Base-by-base conservation (phyloP, 805 yeast species). In the Wickerhamiella domercqiae region DNA sequence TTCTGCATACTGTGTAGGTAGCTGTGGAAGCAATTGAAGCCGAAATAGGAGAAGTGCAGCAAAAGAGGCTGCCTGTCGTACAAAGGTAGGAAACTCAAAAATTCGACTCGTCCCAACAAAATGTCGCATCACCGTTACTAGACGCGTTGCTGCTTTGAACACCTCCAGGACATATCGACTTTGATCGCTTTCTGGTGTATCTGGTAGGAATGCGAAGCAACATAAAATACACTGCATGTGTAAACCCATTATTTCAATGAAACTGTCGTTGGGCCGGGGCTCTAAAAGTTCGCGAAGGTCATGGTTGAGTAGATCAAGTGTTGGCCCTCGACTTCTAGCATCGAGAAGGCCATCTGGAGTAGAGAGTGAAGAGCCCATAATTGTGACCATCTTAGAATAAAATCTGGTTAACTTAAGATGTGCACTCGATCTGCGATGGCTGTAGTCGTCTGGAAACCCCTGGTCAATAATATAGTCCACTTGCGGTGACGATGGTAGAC, bases 301-400 rank as follows among this genome's bases (percentile, higher is more conserved):
- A 39, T 84, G 66, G 48, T 78, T 83, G 49, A 84, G 61, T 13
- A 78, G 73, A n/a, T 78, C 70, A 37, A 86, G 60, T 0, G 86
- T 73, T 1, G 83, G 83, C 1, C 86, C 83, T 45, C 96, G 67
- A 48, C 80, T 75, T 48, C 73, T 67, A 2, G 93, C 84, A 40
- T 80, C 93, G 63, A 82, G 68, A 36, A 86, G 66, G 0, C 95
- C 96, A 62, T 86, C 95, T 0, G 94, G 83, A 36, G 87, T 67
- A 0, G 78, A 70, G 4, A 82, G 84, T 38, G 82, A 75, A 3
- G 83, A 70, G 0, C 95, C 96, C 84, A 86, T 79, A 2, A 80
- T 78, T 48, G 73, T 75, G 29, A 81, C 79, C 41, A 84, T 62
- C 49, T 82, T 81, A 22, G 87, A 75, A 55, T 84, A 94, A 59